Evolutionary conservation across 2,329 filamentous ascomycete species (phyloP).

Genomic region (Blumeria graminis): DNA sequence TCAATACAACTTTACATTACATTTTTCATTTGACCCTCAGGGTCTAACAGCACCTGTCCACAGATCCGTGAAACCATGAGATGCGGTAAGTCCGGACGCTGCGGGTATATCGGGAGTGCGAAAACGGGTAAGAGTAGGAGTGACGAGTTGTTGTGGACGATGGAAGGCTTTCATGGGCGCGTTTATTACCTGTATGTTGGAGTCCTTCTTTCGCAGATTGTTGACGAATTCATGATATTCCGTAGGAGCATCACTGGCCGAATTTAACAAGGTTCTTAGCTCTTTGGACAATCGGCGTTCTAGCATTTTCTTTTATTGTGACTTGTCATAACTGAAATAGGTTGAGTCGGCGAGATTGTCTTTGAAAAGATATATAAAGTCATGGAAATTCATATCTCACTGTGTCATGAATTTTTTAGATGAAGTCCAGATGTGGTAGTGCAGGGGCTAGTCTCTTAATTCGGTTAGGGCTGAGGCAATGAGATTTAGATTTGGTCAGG

Average conservation of each 20-base stretch:
- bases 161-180: neutral
- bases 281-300: neutral
- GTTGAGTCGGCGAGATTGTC: neutral
- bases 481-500: neutral
- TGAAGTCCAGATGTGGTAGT: too few species aligned
- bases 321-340: neutral
- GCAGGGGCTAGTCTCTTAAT: too few species aligned
- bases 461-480: too few species aligned
- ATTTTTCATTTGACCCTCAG: too few species aligned
- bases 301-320: neutral
- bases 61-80: too few species aligned
- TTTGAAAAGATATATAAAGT: neutral
- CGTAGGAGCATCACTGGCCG: neutral
- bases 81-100: neutral
- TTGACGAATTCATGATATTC: neutral
- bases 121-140: neutral
- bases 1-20: too few species aligned
- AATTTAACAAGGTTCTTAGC: neutral
- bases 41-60: too few species aligned
- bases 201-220: neutral
- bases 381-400: neutral
- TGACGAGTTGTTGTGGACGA: neutral
- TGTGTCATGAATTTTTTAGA: too few species aligned
- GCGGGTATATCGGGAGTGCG: neutral
- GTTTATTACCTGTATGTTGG: neutral